Evolutionary conservation across 176 grass and related monocot species (phyloP), one percentile per base, ranked within the genome.

Genomic region (Oryza coarctata): DNA sequence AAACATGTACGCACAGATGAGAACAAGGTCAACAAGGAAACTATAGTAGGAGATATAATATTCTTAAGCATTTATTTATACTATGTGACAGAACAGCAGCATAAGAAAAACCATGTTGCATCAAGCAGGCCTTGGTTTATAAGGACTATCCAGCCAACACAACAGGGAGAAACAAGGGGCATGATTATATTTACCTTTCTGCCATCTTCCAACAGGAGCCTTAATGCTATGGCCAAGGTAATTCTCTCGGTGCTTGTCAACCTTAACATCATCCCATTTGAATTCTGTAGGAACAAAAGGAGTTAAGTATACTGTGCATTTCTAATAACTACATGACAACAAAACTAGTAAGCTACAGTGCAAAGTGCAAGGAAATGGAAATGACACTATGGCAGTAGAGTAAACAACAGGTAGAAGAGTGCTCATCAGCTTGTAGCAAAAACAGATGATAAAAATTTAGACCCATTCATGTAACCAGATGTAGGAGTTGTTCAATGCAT

Each of bases 181-280:
- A 70, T 9, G 2, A 13, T 26, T 40, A 52, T 18, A 83, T 35
- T 71, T 90, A 98, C 95, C 95, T 93, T 98, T 98, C 77, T 98
- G 95, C 95, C 95, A 98, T 95, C 95, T 89, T 70, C 95, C 95
- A 83, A 98, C 95, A 77, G 95, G 80, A 79, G 95, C 95, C 68
- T 93, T 98, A 40, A 98, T 64, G 31, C 95, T 98, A 73, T 98
- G 95, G 50, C 95, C 95, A 27, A 98, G 70, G 87, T 98, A 98
- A 74, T 98, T 98, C 80, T 98, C 95, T 60, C 95, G 74, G 83
- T 98, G 92, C 84, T 98, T 98, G 82, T 98, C 95, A 88, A 86
- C 90, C 90, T 98, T 98, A 26, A 98, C 95, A 86, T 98, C 95
- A 52, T 98, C 95, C 95, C 95, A 98, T 72, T 98, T 93, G 82